Base-by-base conservation (phyloP, 352 stramenopile species). In the Globisporangium splendens region DNA sequence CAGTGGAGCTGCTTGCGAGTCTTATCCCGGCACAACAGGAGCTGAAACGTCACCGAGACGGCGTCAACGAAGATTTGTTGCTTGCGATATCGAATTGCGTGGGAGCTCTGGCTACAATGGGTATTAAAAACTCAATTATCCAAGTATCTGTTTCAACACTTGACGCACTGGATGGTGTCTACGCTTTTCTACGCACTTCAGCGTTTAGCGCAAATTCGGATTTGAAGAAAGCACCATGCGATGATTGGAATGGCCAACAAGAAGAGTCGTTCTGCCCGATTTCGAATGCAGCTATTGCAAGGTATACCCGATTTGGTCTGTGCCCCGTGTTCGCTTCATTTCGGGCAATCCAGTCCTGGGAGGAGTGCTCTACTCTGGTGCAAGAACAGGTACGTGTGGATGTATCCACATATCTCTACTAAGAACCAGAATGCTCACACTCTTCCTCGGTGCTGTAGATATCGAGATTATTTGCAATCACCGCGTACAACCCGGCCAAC, bases 361-460 rank as follows among this genome's bases (percentile, higher is more conserved):
- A 49, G 20, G 51, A 38, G 7, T 21, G 35, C 15, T 17, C 51
- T 7, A 57, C 4, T 5, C 20, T 28, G 12, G 21, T 57, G 15
- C 51, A 28, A 21, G 51, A 49, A 24, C 51, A 56, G 50, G 35
- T 56, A 41, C 39, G 50, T 50, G 8, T 38, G 12, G 17, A 50
- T 50, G 3, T n/a, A 13, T 50, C 46, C 21, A 3, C 18, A 14
- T 46, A 1, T 47, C 1, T 4, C n/a, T 31, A 8, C 35, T 5
- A 31, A 31, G 24, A 31, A 21, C 17, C 20, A 8, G 1, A 47
- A 41, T 35, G 50, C 8, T 56, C 18, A 31, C 24, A 31, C 24
- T 31, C 24, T 31, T 31, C 24, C 24, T 31, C 24, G 24, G 5
- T 31, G 2, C 8, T 18, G 10, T 20, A 57, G 51, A 57, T 57